Evolutionary conservation across 1,284 basidiomycete genomes (phyloP).

Genomic region (Xerocomus nothofagi): DNA sequence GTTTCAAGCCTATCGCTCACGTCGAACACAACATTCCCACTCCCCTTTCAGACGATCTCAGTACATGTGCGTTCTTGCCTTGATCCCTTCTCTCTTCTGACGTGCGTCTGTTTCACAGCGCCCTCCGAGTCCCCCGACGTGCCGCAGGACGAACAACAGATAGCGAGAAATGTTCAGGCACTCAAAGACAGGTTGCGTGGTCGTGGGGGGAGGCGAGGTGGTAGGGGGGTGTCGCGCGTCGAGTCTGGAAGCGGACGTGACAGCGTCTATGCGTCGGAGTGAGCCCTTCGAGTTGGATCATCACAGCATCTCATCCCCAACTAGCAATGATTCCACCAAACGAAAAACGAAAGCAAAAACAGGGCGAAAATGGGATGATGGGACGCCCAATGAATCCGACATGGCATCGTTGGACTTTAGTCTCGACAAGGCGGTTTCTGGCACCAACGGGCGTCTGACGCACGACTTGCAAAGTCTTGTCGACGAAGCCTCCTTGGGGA

Average conservation of each 20-base stretch:
- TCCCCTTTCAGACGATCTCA: constrained; percentile 61
- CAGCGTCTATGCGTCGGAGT: constrained; percentile 67
- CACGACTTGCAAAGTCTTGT: constrained; percentile 66
- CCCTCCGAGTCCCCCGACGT: constrained; percentile 58
- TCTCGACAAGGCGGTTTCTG: constrained; percentile 46
- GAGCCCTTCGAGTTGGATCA: constrained; percentile 44
- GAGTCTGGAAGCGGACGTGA: constrained; percentile 61
- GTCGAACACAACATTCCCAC: constrained; percentile 41
- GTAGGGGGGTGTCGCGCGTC: constrained; percentile 50
- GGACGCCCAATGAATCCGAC: constrained; percentile 74
- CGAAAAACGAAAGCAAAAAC: constrained; percentile 69
- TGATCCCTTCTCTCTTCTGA: background rate
- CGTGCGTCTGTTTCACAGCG: constrained; percentile 37
- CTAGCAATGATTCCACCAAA: constrained; percentile 63
- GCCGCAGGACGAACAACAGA: constrained; percentile 82
- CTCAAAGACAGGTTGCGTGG: constrained; percentile 82
- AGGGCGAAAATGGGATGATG: constrained; percentile 91
- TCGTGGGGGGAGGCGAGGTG: constrained; percentile 58
- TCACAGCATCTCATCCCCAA: constrained; percentile 2
- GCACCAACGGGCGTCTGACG: constrained; percentile 37
- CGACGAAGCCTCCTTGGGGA: constrained; percentile 80
- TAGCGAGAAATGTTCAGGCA: constrained; percentile 89
- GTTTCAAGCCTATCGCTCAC: constrained; percentile 49
- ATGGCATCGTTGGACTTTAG: constrained; percentile 92
- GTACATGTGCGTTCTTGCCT: constrained; percentile 42